These are phyloP conservation scores for Pythium graminicola DNA, from an alignment of 352 stramenopile genomes.

Conservation along the genomic window DNA sequence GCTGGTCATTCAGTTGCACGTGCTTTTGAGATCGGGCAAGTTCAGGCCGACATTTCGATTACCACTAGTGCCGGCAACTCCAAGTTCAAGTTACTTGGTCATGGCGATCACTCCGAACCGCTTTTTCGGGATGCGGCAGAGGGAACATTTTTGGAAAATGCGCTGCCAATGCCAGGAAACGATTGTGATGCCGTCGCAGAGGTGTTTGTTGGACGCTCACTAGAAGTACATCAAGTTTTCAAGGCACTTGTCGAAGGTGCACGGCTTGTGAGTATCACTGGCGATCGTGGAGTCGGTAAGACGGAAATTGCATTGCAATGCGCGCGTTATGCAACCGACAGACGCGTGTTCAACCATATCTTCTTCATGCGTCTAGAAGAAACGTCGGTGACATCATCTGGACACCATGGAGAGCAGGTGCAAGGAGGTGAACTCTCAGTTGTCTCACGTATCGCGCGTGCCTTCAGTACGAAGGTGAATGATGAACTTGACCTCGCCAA, in stretches of 20 bases:
- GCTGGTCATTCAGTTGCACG: slow-evolving; percentile 63
- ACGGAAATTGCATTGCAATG: slow-evolving; percentile 72
- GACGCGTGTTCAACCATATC: slow-evolving; percentile 61
- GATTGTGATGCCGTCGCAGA: slow-evolving; percentile 71
- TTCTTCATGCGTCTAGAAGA: slow-evolving; percentile 59
- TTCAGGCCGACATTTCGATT: slow-evolving; percentile 66
- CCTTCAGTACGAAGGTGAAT: slow-evolving; percentile 6
- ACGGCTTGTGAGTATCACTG: slow-evolving; percentile 66
- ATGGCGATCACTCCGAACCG: slow-evolving; percentile 65
- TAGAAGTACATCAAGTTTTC: slow-evolving; percentile 76
- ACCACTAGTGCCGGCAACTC: slow-evolving; percentile 36
- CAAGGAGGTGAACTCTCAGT: slow-evolving; percentile 3
- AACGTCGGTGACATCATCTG: not conserved
- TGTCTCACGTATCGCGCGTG: slow-evolving; percentile 12
- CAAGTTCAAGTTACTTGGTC: slow-evolving; percentile 75
- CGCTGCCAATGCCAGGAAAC: slow-evolving; percentile 46
- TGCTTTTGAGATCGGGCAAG: slow-evolving; percentile 81
- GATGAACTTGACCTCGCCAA: slow-evolving; percentile 42
- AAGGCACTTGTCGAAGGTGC: slow-evolving; percentile 73
- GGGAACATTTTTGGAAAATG: slow-evolving; percentile 57
- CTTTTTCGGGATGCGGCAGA: slow-evolving; percentile 57
- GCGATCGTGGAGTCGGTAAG: slow-evolving; percentile 71
- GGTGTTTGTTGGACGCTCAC: slow-evolving; percentile 66
- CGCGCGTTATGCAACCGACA: slow-evolving; percentile 70
- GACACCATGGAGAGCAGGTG: not conserved